phyloP scores from a whole-genome alignment of 208 protist genomes.

The Wallacemonas collosoma region DNA sequence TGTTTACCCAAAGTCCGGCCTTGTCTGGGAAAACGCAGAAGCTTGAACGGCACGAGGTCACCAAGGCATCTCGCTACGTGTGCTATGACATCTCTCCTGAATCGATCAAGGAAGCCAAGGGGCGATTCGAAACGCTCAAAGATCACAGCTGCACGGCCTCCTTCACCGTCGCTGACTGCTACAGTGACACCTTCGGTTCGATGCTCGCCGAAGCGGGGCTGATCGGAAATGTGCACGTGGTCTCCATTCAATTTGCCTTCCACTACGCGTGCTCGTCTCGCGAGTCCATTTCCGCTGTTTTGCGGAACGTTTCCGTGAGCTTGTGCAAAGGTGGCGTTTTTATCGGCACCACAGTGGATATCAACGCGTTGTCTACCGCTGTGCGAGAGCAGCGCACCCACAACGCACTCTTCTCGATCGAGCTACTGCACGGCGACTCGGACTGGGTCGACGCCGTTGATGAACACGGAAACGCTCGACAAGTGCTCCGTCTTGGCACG shows the following conservation, averaged over 20 bases:
- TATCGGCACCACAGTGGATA: slow-evolving; percentile 79
- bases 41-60: slow-evolving; percentile 3
- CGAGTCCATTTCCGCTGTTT: slow-evolving; percentile 46
- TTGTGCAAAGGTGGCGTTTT: slow-evolving; percentile 63
- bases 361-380: slow-evolving; percentile 41
- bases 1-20: slow-evolving; percentile 64
- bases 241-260: slow-evolving; percentile 87
- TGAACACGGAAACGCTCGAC: slow-evolving; percentile 1
- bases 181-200: slow-evolving; percentile 54
- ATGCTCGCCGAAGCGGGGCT: slow-evolving; percentile 34
- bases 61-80: slow-evolving; percentile 31
- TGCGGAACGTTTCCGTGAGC: slow-evolving; percentile 42
- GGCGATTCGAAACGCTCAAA: slow-evolving; percentile 36
- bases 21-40: slow-evolving; percentile 25
- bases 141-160: slow-evolving; percentile 29
- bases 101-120: slow-evolving; percentile 70
- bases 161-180: slow-evolving; percentile 85
- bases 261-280: slow-evolving; percentile 81
- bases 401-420: slow-evolving; percentile 44
- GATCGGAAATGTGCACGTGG: slow-evolving; percentile 62
- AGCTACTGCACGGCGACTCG: slow-evolving; percentile 27
- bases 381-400: slow-evolving; percentile 26
- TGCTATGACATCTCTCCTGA: slow-evolving; percentile 82
- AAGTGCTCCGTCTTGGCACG: slow-evolving; percentile 50
- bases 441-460: slow-evolving; percentile 9